phyloP scores from a whole-genome alignment of 1,284 basidiomycete species.

The Somion occarium region DNA sequence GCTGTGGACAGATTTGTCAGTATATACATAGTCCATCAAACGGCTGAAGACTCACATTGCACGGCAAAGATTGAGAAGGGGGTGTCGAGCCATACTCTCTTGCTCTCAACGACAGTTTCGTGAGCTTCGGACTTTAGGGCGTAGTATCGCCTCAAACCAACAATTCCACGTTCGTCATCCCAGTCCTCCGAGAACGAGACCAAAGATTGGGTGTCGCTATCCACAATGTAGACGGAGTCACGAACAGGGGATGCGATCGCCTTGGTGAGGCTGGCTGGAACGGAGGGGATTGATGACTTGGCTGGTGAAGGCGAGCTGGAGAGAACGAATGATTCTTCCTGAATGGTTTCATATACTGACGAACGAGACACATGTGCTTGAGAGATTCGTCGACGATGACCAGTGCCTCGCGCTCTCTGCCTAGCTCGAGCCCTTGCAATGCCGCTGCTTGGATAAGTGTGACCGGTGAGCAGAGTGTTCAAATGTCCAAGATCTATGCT shows the following conservation, averaged over 20 bases:
- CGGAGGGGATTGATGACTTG: slow-evolving; percentile 15
- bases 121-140: slow-evolving; percentile 67
- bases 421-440: slow-evolving; percentile 28
- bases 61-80: slow-evolving; percentile 66
- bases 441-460: slow-evolving; percentile 31
- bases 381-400: slow-evolving; percentile 66
- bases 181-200: slow-evolving; percentile 47
- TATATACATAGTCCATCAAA: too few relatives aligned
- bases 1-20: slow-evolving; percentile 34
- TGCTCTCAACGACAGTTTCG: slow-evolving; percentile 62
- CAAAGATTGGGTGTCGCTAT: slow-evolving; percentile 38
- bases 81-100: slow-evolving; percentile 63
- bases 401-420: slow-evolving; percentile 51
- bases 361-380: slow-evolving; percentile 55
- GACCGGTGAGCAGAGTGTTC: slow-evolving; percentile 48
- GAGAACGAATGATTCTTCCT: slow-evolving; percentile 52
- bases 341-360: slow-evolving; percentile 75
- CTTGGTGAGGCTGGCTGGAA: slow-evolving; percentile 9
- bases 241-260: slow-evolving; percentile 10
- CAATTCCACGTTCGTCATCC: slow-evolving; percentile 62
- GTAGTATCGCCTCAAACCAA: slow-evolving; percentile 60
- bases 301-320: slow-evolving; percentile 33
- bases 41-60: slow-evolving; percentile 69
- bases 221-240: slow-evolving; percentile 50
- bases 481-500: slow-evolving; percentile 69